These are phyloP conservation scores for Beta lomatogona DNA, from an alignment of 179 eudicot genomes.

Conservation along the genomic window DNA sequence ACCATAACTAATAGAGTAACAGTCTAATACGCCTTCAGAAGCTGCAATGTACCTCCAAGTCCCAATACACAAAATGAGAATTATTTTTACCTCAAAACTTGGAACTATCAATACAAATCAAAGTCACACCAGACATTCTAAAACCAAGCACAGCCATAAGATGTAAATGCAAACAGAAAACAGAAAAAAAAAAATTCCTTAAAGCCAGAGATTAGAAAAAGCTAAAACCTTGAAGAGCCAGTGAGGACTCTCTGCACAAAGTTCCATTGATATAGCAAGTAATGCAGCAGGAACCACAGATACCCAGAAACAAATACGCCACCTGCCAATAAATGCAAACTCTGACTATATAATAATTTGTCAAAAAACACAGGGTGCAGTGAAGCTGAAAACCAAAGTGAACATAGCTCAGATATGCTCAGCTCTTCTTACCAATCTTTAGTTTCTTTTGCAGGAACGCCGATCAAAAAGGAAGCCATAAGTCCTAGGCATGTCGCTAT, in stretches of 20 bases:
- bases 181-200: background rate
- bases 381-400: background rate
- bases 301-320: conserved; percentile 95
- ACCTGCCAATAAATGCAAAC: conserved; percentile 49
- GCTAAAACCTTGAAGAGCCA: conserved; percentile 82
- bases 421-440: conserved; percentile 69
- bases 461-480: conserved; percentile 61
- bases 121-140: background rate
- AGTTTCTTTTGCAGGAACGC: conserved; percentile 74
- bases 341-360: background rate
- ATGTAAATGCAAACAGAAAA: background rate
- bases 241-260: conserved; percentile 93
- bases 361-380: background rate
- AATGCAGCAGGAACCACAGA: conserved; percentile 75
- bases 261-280: conserved; percentile 68
- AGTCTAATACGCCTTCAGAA: background rate
- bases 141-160: background rate
- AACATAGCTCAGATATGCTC: background rate
- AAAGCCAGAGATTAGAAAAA: background rate
- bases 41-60: conserved; percentile 2
- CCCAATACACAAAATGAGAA: background rate
- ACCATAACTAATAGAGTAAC: background rate
- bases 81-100: background rate
- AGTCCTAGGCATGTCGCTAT: conserved; percentile 90
- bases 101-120: background rate